Percentiles rank a stretch among this genome's conserved stretches.
Conservation (phyloP, 371 early-diverging fungal genomes). For the Coemansia sp. region DNA sequence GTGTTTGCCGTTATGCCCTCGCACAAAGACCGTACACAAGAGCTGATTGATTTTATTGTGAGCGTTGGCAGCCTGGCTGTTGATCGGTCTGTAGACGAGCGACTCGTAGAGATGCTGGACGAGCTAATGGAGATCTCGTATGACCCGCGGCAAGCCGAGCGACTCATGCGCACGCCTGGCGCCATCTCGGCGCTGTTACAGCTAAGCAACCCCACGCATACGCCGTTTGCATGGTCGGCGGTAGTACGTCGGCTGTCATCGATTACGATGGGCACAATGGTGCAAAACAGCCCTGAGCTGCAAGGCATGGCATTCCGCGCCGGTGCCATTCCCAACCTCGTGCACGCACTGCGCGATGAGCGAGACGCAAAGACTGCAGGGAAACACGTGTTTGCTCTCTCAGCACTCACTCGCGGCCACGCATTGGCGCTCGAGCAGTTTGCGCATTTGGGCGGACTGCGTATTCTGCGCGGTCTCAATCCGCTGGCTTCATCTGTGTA, state of each 20-base stretch:
- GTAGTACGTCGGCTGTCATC: constrained; percentile 20
- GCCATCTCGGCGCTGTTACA: constrained; percentile 45
- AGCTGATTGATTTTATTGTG: constrained; percentile 3
- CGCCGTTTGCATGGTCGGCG: constrained; percentile 4
- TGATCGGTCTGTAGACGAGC: constrained; percentile 8
- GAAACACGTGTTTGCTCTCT: constrained; percentile 55
- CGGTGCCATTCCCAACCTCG: constrained; percentile 39
- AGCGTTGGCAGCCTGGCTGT: background rate
- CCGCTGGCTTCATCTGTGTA: background rate
- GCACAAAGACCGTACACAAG: background rate
- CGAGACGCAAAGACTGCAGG: constrained; percentile 44
- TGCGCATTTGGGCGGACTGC: constrained; percentile 45
- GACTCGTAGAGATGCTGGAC: constrained; percentile 43
- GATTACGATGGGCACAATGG: constrained; percentile 29
- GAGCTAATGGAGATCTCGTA: constrained; percentile 42
- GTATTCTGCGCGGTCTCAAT: constrained; percentile 26
- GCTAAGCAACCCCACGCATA: constrained; percentile 45
- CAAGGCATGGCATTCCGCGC: constrained; percentile 46
- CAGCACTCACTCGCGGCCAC: constrained; percentile 56
- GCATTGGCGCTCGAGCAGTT: constrained; percentile 39
- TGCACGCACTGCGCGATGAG: constrained; percentile 47
- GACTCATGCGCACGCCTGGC: constrained; percentile 19
- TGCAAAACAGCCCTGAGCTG: constrained; percentile 56
- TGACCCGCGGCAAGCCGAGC: constrained; percentile 39
- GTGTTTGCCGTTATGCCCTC: background rate